A percentile compares a stretch with the other conserved stretches of the same genome.
phyloP scores from a whole-genome alignment of 2,329 filamentous ascomycete genomes.

The Chaetomium globosum region DNA sequence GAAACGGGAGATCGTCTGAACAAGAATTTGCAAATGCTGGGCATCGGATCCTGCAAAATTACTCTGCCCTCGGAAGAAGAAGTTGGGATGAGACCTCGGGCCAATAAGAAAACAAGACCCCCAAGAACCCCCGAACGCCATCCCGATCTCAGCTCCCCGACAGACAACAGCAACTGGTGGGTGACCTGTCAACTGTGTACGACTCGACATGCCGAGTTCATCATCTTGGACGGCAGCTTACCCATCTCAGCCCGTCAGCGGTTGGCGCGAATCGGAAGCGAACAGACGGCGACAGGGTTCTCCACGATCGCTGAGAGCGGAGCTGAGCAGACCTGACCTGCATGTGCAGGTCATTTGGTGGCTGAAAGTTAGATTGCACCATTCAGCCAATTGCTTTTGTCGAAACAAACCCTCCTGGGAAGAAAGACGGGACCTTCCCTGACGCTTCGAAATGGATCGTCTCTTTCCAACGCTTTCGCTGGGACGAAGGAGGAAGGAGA shows the following conservation, averaged over 20 bases:
- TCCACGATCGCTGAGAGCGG: slow-evolving; percentile 22
- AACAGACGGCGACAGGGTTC: slow-evolving; percentile 25
- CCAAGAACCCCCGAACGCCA: not conserved
- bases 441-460: not conserved
- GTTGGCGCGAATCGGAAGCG: slow-evolving; percentile 14
- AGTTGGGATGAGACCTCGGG: not conserved
- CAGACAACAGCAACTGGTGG: not conserved
- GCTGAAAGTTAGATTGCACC: slow-evolving; percentile 6
- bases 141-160: slow-evolving; percentile 1
- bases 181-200: not conserved
- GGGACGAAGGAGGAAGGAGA: not conserved
- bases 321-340: slow-evolving; percentile 12
- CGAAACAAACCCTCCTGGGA: not conserved
- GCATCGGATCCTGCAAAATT: not conserved
- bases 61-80: not conserved
- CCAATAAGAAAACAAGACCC: slow-evolving; percentile 11
- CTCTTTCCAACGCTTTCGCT: not conserved
- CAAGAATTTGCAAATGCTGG: not conserved
- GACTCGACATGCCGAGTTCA: not conserved
- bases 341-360: slow-evolving; percentile 27
- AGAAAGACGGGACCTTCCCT: not conserved
- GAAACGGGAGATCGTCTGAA: slow-evolving; percentile 10
- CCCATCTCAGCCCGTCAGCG: slow-evolving; percentile 6
- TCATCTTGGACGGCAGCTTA: not conserved
- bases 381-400: not conserved